Conservation (phyloP, 768 basidiomycete genomes). For the Naganishia onofrii region DNA sequence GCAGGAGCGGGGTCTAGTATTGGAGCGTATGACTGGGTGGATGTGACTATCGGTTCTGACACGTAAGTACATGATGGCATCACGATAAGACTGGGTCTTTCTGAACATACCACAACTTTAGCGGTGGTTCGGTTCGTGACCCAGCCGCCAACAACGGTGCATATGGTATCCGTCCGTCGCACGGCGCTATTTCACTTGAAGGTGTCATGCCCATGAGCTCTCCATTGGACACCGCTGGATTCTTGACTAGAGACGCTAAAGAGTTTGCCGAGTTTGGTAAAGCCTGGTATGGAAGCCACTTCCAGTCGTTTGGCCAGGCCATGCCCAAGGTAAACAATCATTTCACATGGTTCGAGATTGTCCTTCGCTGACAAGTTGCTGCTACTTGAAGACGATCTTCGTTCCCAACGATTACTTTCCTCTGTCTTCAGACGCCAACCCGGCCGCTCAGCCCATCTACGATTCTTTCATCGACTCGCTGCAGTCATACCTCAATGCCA, state of each 20-base stretch:
- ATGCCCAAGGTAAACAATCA: conserved; percentile 36
- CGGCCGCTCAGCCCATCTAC: conserved; percentile 35
- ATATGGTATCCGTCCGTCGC: conserved; percentile 45
- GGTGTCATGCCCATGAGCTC: conserved; percentile 40
- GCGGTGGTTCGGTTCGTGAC: conserved; percentile 38
- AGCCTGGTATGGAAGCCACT: conserved; percentile 42
- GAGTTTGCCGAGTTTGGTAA: conserved; percentile 36
- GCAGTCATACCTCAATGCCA: conserved; percentile 33
- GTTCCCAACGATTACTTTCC: conserved; percentile 37
- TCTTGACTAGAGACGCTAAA: conserved; percentile 38
- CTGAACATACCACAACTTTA: conserved; percentile 12
- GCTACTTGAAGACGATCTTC: conserved; percentile 31
- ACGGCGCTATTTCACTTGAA: conserved; percentile 36
- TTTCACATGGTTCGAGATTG: neutral
- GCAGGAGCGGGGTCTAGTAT: conserved; percentile 41
- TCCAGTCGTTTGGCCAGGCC: conserved; percentile 32
- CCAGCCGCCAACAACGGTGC: conserved; percentile 41
- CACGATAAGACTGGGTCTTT: neutral
- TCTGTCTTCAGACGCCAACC: conserved; percentile 30
- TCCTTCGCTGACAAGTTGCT: neutral
- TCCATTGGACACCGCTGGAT: conserved; percentile 41
- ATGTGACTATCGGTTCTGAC: conserved; percentile 46
- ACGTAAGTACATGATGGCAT: conserved; percentile 29
- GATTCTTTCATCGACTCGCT: conserved; percentile 36
- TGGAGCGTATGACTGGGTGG: conserved; percentile 48